Conservation (phyloP, 768 basidiomycete genomes). For the Tulasnella sp. region DNA sequence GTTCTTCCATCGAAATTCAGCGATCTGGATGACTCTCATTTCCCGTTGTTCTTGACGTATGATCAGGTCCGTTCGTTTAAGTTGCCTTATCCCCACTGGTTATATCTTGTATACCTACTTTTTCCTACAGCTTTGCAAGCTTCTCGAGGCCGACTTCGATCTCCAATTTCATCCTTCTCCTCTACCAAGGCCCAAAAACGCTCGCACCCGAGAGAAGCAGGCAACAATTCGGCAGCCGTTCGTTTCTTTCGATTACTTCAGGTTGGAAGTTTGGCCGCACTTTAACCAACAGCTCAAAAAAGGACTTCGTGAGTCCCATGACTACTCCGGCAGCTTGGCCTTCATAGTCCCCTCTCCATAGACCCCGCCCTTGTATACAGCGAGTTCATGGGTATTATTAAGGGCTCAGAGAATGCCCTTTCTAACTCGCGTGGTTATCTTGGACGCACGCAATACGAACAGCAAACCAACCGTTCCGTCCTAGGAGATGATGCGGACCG, state of each 20-base stretch:
- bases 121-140: not conserved
- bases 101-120: not conserved
- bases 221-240: not conserved
- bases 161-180: not conserved
- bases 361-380: not conserved
- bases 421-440: not conserved
- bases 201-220: not conserved
- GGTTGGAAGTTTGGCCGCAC: not conserved
- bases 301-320: not conserved
- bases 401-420: slow-evolving; percentile 58
- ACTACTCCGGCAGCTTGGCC: too few relatives aligned
- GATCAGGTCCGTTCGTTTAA: slow-evolving; percentile 3
- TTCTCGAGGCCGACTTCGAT: not conserved
- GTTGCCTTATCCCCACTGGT: too few relatives aligned
- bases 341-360: not conserved
- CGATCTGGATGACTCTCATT: slow-evolving; percentile 23
- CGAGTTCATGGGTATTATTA: slow-evolving; percentile 43
- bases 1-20: slow-evolving; percentile 20
- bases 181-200: not conserved
- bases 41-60: slow-evolving; percentile 27
- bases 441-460: not conserved
- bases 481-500: not conserved
- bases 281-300: not conserved
- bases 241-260: not conserved
- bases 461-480: not conserved